phyloP scores from a whole-genome alignment of 495 filamentous ascomycete genomes.

The Coniosporium apollinis region DNA sequence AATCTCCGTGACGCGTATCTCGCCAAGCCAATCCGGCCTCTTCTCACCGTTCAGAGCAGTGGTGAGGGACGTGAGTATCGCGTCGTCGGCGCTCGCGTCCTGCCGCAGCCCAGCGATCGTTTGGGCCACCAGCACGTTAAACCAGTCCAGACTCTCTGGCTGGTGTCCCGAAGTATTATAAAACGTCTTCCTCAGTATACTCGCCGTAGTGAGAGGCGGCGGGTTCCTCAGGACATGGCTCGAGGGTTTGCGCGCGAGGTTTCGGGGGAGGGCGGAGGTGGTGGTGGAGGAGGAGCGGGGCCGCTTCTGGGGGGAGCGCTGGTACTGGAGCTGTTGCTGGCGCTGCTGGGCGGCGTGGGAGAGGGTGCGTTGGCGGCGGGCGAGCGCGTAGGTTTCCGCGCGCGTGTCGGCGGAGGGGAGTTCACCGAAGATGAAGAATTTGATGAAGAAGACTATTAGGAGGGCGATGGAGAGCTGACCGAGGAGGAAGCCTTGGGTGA shows the following conservation, averaged over 20 bases:
- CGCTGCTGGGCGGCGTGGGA: conserved; percentile 35
- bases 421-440: conserved; percentile 99
- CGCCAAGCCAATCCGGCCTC: conserved; percentile 81
- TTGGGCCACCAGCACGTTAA: conserved; percentile 94
- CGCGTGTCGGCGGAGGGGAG: conserved; percentile 64
- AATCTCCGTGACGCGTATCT: conserved; percentile 85
- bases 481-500: conserved; percentile 83
- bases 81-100: conserved; percentile 78
- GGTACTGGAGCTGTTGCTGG: conserved; percentile 35
- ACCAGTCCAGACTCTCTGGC: conserved; percentile 98
- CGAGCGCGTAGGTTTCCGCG: conserved; percentile 47
- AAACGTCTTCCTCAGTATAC: conserved; percentile 90
- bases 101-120: conserved; percentile 88
- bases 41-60: conserved; percentile 67
- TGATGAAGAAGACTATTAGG: conserved; percentile 85
- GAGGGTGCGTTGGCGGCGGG: conserved; percentile 44
- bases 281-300: conserved; percentile 12
- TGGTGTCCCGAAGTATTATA: conserved; percentile 93
- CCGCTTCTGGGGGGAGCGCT: conserved; percentile 31
- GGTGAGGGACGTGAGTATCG: conserved; percentile 86
- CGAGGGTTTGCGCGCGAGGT: conserved; percentile 15
- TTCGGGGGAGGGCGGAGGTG: conserved; percentile 8
- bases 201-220: conserved; percentile 51
- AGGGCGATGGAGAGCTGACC: conserved; percentile 86
- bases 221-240: conserved; percentile 40